Percentiles rank a stretch among this genome's conserved stretches.
Evolutionary conservation across 768 basidiomycete genomes (phyloP).

Genomic region (Suillus decipiens): DNA sequence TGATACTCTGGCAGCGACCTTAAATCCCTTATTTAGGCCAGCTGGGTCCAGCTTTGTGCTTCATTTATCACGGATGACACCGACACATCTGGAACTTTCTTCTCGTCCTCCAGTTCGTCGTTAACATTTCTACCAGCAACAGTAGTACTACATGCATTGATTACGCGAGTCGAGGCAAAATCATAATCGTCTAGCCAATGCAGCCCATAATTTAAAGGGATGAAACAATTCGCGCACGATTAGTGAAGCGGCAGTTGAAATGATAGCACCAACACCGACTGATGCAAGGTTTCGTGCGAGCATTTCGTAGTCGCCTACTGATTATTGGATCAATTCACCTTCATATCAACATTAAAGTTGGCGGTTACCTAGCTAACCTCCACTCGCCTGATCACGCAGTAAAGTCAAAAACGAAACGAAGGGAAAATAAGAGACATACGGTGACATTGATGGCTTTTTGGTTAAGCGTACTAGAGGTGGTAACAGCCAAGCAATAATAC

Average conservation of each 20-base stretch:
- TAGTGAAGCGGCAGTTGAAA: conserved; percentile 64
- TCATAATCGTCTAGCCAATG: conserved; percentile 84
- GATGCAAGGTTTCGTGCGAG: conserved; percentile 88
- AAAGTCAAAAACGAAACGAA: not conserved
- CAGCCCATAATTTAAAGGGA: not conserved
- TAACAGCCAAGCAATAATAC: conserved; percentile 85
- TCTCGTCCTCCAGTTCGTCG: conserved; percentile 32
- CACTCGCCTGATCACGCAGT: conserved; percentile 40
- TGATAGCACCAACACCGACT: conserved; percentile 77
- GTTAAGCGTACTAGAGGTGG: conserved; percentile 73
- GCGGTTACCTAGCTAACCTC: conserved; percentile 44
- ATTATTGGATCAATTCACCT: not conserved
- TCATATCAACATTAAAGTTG: conserved; percentile 3
- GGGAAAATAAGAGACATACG: conserved; percentile 37
- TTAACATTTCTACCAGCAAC: conserved; percentile 18
- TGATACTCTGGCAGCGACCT: conserved; percentile 78
- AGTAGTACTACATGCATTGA: conserved; percentile 48
- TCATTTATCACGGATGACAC: conserved; percentile 41
- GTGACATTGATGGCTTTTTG: conserved; percentile 68
- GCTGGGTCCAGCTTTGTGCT: conserved; percentile 55
- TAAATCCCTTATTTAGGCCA: conserved; percentile 71
- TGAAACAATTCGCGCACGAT: conserved; percentile 46
- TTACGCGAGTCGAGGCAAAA: conserved; percentile 75
- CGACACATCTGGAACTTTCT: conserved; percentile 34
- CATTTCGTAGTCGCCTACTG: conserved; percentile 62